Conservation (phyloP, 2,329 filamentous ascomycete species). For the Colletotrichum melonis region DNA sequence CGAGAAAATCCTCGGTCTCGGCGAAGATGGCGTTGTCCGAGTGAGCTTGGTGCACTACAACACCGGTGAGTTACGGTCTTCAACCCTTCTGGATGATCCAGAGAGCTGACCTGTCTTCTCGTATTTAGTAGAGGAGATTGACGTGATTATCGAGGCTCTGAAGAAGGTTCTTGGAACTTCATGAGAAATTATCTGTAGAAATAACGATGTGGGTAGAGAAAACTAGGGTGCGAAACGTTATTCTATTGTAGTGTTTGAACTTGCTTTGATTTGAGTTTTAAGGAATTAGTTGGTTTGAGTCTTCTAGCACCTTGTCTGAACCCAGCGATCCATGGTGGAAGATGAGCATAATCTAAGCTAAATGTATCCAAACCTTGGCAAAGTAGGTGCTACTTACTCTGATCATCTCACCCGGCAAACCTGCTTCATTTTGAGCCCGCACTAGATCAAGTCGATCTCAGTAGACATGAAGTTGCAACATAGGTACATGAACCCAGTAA, state of each 20-base stretch:
- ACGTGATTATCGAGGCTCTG: neutral
- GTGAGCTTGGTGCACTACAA: constrained; percentile 81
- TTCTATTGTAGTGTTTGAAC: neutral
- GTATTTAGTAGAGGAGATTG: neutral
- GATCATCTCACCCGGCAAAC: too few relatives aligned
- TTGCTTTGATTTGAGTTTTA: neutral
- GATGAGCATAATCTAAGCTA: neutral
- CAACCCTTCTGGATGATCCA: neutral
- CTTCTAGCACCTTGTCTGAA: neutral
- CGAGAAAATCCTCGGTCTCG: constrained; percentile 67
- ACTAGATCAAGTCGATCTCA: too few relatives aligned
- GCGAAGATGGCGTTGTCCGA: constrained; percentile 70
- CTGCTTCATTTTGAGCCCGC: too few relatives aligned
- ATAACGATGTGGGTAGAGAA: neutral
- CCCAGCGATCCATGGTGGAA: neutral
- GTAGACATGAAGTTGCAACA: too few relatives aligned
- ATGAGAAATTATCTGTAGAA: neutral
- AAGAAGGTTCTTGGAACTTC: neutral
- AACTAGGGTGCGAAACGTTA: neutral
- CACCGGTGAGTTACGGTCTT: constrained; percentile 60
- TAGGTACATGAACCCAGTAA: too few relatives aligned
- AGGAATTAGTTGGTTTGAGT: neutral
- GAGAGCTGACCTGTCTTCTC: neutral
- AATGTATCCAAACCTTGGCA: too few relatives aligned
- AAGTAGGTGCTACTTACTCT: too few relatives aligned